A percentile compares a stretch with the other conserved stretches of the same genome.
phyloP scores from a whole-genome alignment of 352 stramenopile species.

The Pythium rhizo-oryzae region DNA sequence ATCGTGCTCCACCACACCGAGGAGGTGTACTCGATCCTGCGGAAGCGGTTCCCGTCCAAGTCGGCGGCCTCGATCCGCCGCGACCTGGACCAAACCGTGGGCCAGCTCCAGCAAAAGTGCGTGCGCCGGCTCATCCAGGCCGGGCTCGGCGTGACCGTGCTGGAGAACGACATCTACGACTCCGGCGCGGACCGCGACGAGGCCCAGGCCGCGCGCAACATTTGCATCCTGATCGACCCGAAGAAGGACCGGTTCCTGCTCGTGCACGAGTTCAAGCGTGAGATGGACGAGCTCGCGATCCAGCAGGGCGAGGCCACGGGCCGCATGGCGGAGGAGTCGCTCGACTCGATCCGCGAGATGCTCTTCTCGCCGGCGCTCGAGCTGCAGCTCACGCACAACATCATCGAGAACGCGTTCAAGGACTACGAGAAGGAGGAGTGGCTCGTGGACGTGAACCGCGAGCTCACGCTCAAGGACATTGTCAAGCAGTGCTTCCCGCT shows the following conservation, averaged over 20 bases:
- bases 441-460: slow-evolving; percentile 85
- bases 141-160: slow-evolving; percentile 63
- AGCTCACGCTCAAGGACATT: slow-evolving; percentile 75
- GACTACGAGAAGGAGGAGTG: slow-evolving; percentile 90
- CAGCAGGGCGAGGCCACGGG: slow-evolving; percentile 68
- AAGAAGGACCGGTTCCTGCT: slow-evolving; percentile 85
- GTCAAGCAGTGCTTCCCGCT: slow-evolving; percentile 84
- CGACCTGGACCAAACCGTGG: slow-evolving; percentile 72
- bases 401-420: slow-evolving; percentile 85
- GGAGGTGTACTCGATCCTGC: slow-evolving; percentile 72
- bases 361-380: slow-evolving; percentile 86
- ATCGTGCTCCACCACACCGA: slow-evolving; percentile 84
- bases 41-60: slow-evolving; percentile 69
- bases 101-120: slow-evolving; percentile 79
- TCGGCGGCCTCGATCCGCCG: slow-evolving; percentile 66
- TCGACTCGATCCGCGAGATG: slow-evolving; percentile 81
- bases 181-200: slow-evolving; percentile 43
- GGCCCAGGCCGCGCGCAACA: slow-evolving; percentile 60
- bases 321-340: slow-evolving; percentile 73
- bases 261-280: slow-evolving; percentile 87
- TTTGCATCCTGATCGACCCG: slow-evolving; percentile 80
- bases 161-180: slow-evolving; percentile 75
- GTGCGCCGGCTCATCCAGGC: slow-evolving; percentile 82
- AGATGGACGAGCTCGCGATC: slow-evolving; percentile 86
- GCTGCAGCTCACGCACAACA: slow-evolving; percentile 88